phyloP scores from a whole-genome alignment of 108 stramenopile species.

The Discostella pseudostelligera region DNA sequence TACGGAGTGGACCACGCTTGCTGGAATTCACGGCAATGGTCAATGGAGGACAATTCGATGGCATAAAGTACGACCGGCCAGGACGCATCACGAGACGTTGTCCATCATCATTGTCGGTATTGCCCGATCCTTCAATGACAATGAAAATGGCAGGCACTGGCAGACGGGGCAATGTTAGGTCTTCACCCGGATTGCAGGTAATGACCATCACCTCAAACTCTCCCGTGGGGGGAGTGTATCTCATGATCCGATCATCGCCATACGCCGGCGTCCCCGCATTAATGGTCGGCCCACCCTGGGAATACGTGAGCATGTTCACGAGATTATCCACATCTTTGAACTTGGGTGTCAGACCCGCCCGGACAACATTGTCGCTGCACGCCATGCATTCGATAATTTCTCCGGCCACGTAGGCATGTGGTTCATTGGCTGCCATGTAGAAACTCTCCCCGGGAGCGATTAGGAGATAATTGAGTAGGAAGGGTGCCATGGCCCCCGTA shows the following conservation, averaged over 20 bases:
- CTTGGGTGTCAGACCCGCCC: conserved; percentile 98
- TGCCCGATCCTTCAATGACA: conserved; percentile 72
- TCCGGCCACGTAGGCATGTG: conserved; percentile 94
- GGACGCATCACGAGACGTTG: conserved; percentile 58
- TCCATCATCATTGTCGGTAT: conserved; percentile 59
- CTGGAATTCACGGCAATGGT: conserved; percentile 50
- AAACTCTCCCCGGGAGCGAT: conserved; percentile 86
- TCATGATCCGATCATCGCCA: conserved; percentile 60
- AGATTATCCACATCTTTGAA: conserved; percentile 96
- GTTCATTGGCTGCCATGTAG: conserved; percentile 91
- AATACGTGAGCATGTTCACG: conserved; percentile 93
- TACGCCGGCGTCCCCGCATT: conserved; percentile 64
- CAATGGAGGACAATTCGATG: conserved; percentile 48
- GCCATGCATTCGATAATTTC: conserved; percentile 99
- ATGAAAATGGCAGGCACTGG: conserved; percentile 65
- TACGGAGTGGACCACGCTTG: conserved; percentile 65
- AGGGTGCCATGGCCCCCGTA: conserved; percentile 86
- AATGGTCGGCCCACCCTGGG: conserved; percentile 68
- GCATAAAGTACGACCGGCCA: conserved; percentile 58
- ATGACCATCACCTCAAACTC: conserved; percentile 82
- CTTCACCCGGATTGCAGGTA: conserved; percentile 65
- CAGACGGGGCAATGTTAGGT: conserved; percentile 46
- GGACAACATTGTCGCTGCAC: conserved; percentile 97
- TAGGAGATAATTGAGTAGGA: conserved; percentile 81
- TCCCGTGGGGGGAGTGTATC: conserved; percentile 77